A percentile compares a stretch with the other conserved stretches of the same genome.
These are phyloP conservation scores for Camelina neglecta DNA, from an alignment of 345 rosid genomes.

Conservation along the genomic window DNA sequence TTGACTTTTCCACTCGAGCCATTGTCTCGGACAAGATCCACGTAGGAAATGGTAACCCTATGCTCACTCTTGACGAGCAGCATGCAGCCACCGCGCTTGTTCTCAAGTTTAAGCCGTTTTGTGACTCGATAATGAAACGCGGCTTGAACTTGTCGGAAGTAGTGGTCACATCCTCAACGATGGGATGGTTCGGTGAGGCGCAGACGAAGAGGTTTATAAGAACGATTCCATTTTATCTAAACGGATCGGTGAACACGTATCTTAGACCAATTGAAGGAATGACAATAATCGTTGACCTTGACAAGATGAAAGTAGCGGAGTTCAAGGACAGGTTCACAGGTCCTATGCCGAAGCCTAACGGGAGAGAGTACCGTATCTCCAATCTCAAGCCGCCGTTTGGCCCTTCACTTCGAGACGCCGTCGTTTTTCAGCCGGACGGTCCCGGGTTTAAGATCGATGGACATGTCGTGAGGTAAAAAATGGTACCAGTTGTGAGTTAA, in stretches of 20 bases:
- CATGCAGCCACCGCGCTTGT: conserved; percentile 49
- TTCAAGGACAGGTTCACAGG: conserved; percentile 53
- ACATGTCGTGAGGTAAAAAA: conserved; percentile 36
- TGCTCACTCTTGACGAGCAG: conserved; percentile 53
- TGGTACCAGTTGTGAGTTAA: too few relatives aligned
- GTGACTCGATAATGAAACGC: conserved; percentile 44
- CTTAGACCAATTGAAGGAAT: conserved; percentile 72
- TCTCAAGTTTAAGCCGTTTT: conserved; percentile 48
- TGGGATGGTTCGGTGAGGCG: conserved; percentile 68
- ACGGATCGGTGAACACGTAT: conserved; percentile 56
- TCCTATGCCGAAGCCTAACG: conserved; percentile 65
- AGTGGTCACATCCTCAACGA: conserved; percentile 61
- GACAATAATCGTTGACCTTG: conserved; percentile 56
- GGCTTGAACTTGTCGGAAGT: conserved; percentile 59
- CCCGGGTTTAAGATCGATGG: conserved; percentile 59
- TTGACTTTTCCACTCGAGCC: conserved; percentile 50
- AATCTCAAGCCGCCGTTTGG: not conserved
- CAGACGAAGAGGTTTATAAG: conserved; percentile 49
- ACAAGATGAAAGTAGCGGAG: conserved; percentile 53
- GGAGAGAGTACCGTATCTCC: conserved; percentile 58
- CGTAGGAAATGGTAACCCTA: conserved; percentile 64
- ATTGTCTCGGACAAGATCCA: conserved; percentile 48
- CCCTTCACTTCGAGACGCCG: conserved; percentile 49
- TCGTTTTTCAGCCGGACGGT: conserved; percentile 59
- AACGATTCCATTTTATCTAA: conserved; percentile 52